These are phyloP conservation scores for Suillus sp. DNA, from an alignment of 768 basidiomycete species.

Conservation along the genomic window DNA sequence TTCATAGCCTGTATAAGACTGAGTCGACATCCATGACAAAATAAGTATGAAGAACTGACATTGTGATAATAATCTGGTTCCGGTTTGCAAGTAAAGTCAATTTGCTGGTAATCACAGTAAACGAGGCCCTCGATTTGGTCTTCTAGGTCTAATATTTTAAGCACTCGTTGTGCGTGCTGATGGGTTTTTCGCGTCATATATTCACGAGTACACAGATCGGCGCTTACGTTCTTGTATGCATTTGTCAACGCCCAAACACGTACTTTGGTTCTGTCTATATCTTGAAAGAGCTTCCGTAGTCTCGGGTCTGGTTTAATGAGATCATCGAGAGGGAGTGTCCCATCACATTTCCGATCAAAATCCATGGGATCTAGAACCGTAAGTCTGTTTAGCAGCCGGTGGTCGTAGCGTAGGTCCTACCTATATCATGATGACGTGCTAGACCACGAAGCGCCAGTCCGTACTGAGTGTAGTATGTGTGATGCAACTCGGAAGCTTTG, in stretches of 20 bases:
- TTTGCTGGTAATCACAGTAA: slow-evolving; percentile 73
- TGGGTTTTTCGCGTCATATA: slow-evolving; percentile 13
- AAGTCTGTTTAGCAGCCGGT: neutral
- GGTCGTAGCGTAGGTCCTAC: slow-evolving; percentile 28
- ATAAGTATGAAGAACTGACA: slow-evolving; percentile 36
- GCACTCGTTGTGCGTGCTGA: slow-evolving; percentile 81
- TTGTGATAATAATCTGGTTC: slow-evolving; percentile 69
- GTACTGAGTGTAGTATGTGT: slow-evolving; percentile 75
- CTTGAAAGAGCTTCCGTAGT: slow-evolving; percentile 68
- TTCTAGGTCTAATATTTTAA: slow-evolving; percentile 68
- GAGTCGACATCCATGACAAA: slow-evolving; percentile 4
- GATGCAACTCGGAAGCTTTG: slow-evolving; percentile 69
- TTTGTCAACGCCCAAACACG: slow-evolving; percentile 89
- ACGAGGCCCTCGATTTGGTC: slow-evolving; percentile 76
- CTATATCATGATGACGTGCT: slow-evolving; percentile 72
- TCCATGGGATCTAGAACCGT: slow-evolving; percentile 70
- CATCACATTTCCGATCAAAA: slow-evolving; percentile 84
- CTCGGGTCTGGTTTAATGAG: slow-evolving; percentile 68
- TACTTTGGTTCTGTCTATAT: slow-evolving; percentile 75
- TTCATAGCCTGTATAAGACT: slow-evolving; percentile 57
- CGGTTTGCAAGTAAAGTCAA: slow-evolving; percentile 79
- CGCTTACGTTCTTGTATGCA: slow-evolving; percentile 68
- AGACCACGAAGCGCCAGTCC: slow-evolving; percentile 83
- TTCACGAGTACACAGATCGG: slow-evolving; percentile 20
- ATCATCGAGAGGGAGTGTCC: slow-evolving; percentile 77